Conservation (phyloP, 139 green algal species). For the Trebouxia sp. region DNA sequence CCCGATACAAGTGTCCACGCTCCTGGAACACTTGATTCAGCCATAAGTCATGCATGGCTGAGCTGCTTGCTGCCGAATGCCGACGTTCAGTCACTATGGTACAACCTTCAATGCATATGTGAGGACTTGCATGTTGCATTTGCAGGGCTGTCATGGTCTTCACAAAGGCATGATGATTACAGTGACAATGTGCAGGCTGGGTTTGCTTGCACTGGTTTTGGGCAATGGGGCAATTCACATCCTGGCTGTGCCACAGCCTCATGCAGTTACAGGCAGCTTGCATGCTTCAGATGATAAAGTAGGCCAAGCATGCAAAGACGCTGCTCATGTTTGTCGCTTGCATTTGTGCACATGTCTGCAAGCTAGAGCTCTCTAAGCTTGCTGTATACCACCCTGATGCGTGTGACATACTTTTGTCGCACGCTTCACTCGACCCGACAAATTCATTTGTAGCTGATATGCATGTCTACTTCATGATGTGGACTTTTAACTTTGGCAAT, state of each 20-base stretch:
- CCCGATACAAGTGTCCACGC: too few species aligned
- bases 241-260: slow-evolving; percentile 14
- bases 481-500: too few species aligned
- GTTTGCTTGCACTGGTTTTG: slow-evolving; percentile 22
- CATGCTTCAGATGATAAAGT: neutral
- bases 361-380: too few species aligned
- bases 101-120: neutral
- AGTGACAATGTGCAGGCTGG: slow-evolving; percentile 14
- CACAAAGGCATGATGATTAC: neutral
- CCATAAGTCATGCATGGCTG: too few species aligned
- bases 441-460: too few species aligned
- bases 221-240: slow-evolving; percentile 30
- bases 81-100: neutral
- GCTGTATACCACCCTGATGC: too few species aligned
- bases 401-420: too few species aligned
- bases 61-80: neutral
- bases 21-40: too few species aligned
- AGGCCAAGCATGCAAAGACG: neutral
- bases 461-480: too few species aligned
- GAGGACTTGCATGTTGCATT: neutral
- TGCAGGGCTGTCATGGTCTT: neutral
- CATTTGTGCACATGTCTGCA: too few species aligned
- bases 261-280: neutral
- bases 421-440: too few species aligned
- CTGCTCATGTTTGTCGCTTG: neutral